Conservation (phyloP, 495 filamentous ascomycete species). For the Lineolata rhizophorae region DNA sequence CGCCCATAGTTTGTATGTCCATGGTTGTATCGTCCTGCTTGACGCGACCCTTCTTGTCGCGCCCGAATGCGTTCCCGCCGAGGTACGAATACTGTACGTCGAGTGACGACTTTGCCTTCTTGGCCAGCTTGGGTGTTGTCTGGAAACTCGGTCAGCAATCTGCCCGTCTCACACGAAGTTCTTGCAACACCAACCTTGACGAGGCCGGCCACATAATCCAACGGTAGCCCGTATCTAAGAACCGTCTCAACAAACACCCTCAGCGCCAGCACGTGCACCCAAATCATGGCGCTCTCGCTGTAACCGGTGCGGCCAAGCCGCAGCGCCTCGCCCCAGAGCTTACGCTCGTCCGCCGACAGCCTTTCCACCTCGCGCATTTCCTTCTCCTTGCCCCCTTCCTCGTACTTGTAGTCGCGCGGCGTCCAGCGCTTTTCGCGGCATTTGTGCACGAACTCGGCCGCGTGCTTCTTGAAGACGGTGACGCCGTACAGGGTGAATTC, state of each 20-base stretch:
- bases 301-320: slow-evolving; percentile 68
- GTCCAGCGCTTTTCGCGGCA: slow-evolving; percentile 82
- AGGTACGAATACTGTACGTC: slow-evolving; percentile 79
- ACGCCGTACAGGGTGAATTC: slow-evolving; percentile 80
- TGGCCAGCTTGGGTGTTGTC: slow-evolving; percentile 62
- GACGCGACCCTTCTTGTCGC: slow-evolving; percentile 81
- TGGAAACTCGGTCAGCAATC: slow-evolving; percentile 18
- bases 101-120: slow-evolving; percentile 60
- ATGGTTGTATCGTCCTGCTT: slow-evolving; percentile 68
- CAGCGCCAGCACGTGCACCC: slow-evolving; percentile 76
- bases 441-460: slow-evolving; percentile 68
- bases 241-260: slow-evolving; percentile 96
- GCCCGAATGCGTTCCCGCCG: slow-evolving; percentile 80
- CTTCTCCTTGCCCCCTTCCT: slow-evolving; percentile 68
- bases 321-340: slow-evolving; percentile 79
- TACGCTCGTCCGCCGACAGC: slow-evolving; percentile 58
- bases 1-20: slow-evolving; percentile 58
- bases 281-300: slow-evolving; percentile 86
- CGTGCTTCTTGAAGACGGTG: slow-evolving; percentile 79
- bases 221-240: slow-evolving; percentile 72
- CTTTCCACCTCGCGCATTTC: slow-evolving; percentile 68
- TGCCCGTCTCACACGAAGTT: not conserved
- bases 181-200: slow-evolving; percentile 41
- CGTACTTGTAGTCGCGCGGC: slow-evolving; percentile 81
- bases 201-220: slow-evolving; percentile 68